These are phyloP conservation scores for Psilocybe cyanescens DNA, from an alignment of 768 basidiomycete species.

Conservation along the genomic window DNA sequence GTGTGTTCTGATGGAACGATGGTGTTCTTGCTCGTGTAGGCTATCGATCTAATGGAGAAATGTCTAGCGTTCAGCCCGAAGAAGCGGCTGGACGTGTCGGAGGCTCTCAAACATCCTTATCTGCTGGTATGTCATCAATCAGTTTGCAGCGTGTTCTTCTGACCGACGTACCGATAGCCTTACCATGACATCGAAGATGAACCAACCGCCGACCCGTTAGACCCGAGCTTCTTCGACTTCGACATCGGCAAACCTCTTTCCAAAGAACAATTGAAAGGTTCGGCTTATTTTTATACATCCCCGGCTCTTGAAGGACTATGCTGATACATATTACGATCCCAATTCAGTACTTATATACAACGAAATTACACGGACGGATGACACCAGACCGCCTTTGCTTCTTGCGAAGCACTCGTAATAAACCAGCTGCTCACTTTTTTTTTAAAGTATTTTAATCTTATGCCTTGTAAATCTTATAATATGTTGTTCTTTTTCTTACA, in stretches of 20 bases:
- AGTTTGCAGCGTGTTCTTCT: constrained; percentile 1
- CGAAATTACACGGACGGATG: constrained; percentile 46
- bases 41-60: constrained; percentile 78
- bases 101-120: constrained; percentile 90
- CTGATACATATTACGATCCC: constrained; percentile 7
- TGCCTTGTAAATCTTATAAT: too few relatives aligned
- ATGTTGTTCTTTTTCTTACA: too few relatives aligned
- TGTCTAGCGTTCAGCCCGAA: constrained; percentile 87
- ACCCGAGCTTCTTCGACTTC: constrained; percentile 84
- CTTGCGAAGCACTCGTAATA: constrained; percentile 22
- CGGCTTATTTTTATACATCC: background rate
- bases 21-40: constrained; percentile 36
- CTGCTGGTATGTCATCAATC: constrained; percentile 58
- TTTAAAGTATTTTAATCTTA: too few relatives aligned
- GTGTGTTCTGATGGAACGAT: background rate
- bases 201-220: constrained; percentile 75
- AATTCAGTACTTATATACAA: constrained; percentile 50
- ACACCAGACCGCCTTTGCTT: constrained; percentile 20
- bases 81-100: constrained; percentile 84
- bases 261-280: constrained; percentile 75
- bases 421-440: background rate
- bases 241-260: constrained; percentile 68
- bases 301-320: background rate
- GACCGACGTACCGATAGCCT: constrained; percentile 40
- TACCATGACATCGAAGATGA: constrained; percentile 93